Conservation (phyloP, 768 basidiomycete species). For the Pleurotus eryngii region DNA sequence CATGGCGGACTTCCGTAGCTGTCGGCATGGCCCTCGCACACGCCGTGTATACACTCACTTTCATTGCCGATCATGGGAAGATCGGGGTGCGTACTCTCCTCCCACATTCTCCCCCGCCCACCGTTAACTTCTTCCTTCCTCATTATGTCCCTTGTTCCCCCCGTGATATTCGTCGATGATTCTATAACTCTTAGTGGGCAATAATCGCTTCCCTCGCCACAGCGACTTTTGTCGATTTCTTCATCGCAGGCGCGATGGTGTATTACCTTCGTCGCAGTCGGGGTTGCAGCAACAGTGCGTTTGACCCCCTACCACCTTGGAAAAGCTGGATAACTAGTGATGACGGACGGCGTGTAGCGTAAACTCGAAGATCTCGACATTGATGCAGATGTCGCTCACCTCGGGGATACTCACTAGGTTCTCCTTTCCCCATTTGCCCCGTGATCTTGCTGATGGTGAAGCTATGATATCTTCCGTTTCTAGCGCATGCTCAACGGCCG, state of each 20-base stretch:
- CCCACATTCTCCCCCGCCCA: too few species aligned
- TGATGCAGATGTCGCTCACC: constrained; percentile 11
- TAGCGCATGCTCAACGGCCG: constrained; percentile 13
- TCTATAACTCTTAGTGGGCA: constrained; percentile 16
- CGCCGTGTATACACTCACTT: not conserved
- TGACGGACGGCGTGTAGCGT: not conserved
- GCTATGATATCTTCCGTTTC: not conserved
- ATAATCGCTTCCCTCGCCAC: constrained; percentile 20
- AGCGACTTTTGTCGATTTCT: constrained; percentile 20
- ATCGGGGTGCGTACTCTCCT: not conserved
- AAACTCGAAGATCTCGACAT: constrained; percentile 10
- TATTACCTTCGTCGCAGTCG: constrained; percentile 20
- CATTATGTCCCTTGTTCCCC: too few species aligned
- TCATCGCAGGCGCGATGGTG: constrained; percentile 22
- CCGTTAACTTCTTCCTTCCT: too few species aligned
- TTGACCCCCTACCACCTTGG: too few species aligned
- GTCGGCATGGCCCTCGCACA: not conserved
- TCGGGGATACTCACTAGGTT: constrained; percentile 15
- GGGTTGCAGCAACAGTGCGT: constrained; percentile 4
- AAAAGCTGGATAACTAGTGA: too few species aligned
- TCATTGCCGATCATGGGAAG: not conserved
- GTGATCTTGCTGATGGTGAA: not conserved
- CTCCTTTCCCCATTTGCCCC: not conserved
- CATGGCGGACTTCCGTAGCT: not conserved
- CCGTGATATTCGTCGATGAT: not conserved